A percentile compares a stretch with the other conserved stretches of the same genome.
phyloP scores from a whole-genome alignment of 106 monocot genomes.

The Allium sativum region DNA sequence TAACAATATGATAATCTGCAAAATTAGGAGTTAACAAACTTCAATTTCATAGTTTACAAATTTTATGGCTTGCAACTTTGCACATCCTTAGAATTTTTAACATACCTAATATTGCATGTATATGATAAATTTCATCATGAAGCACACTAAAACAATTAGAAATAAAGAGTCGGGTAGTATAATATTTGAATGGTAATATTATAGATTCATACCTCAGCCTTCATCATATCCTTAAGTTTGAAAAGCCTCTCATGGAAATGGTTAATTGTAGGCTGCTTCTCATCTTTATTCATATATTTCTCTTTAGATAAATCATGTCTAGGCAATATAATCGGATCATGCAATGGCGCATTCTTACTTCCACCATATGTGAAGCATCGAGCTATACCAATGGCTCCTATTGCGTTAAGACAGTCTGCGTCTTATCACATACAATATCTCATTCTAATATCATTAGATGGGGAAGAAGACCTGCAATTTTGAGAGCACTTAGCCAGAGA shows the following conservation, averaged over 20 bases:
- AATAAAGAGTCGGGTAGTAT: too few species aligned
- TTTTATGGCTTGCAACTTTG: too few species aligned
- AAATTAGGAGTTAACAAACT: too few species aligned
- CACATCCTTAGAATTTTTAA: too few species aligned
- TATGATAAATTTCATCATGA: too few species aligned
- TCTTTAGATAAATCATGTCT: conserved; percentile 53
- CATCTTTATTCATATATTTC: conserved; percentile 66
- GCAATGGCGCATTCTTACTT: conserved; percentile 43
- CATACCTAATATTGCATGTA: too few species aligned
- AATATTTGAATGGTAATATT: too few species aligned
- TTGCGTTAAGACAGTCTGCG: too few species aligned
- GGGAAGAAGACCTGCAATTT: conserved; percentile 48
- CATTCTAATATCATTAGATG: conserved; percentile 26
- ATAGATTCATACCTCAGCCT: conserved; percentile 53
- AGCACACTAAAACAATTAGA: too few species aligned
- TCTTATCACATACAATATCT: conserved; percentile 39
- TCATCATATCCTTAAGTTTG: conserved; percentile 93
- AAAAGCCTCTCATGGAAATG: conserved; percentile 98
- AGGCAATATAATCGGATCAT: conserved; percentile 75
- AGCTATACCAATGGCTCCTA: too few species aligned
- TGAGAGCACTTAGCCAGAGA: conserved; percentile 58
- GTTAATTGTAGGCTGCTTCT: conserved; percentile 74
- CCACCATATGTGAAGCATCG: conserved; percentile 95
- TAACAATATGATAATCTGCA: too few species aligned
- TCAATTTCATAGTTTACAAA: too few species aligned